Base-by-base conservation (phyloP, 176 grass and related monocot genomes). In the Aegilops longissima region DNA sequence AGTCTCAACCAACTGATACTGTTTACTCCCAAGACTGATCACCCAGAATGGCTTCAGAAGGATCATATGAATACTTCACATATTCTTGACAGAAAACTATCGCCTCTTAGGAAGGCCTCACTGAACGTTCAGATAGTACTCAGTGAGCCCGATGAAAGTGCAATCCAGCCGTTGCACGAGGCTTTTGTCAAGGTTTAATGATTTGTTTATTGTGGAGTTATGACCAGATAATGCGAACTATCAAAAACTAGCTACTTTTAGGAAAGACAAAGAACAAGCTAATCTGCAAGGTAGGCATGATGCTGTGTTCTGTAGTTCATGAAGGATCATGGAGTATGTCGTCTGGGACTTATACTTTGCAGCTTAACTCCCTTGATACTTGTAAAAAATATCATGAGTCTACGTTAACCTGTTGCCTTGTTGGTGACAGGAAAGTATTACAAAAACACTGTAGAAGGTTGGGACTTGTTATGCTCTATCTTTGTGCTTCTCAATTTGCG, bases 91-190 rank as follows among this genome's bases (percentile, higher is more conserved):
- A 77, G 17, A 16, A 36, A 74, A 62, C 16, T 24, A 62, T 35
- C 72, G 3, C 9, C 54, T 72, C 70, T 82, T 1, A 30, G 30
- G 31, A 63, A 67, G 29, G 70, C 61, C 54, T 67, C 29, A 9
- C 61, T 18, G 0, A 68, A 33, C 61, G 86, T 72, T 38, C 47
- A 83, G 51, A 69, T 88, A 61, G 8, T 78, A 11, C 36, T 78
- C 5, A 34, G 80, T 23, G 44, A 61, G 3, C 76, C 62, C 47
- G 62, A 70, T 9, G 80, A 69, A 34, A 29, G 0, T 70, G 30
- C 80, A 77, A 61, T 51, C 54, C 24, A 68, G 66, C 86, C 63
- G 8, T 83, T 67, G 12, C 80, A 83, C 8, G 42, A 87, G 70
- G 21, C 39, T 59, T 87, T 52, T 24, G 6, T 77, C 25, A 2